Percentiles rank a stretch among this genome's conserved stretches.
phyloP scores from a whole-genome alignment of 805 yeast species.

The Priceomyces medius region DNA sequence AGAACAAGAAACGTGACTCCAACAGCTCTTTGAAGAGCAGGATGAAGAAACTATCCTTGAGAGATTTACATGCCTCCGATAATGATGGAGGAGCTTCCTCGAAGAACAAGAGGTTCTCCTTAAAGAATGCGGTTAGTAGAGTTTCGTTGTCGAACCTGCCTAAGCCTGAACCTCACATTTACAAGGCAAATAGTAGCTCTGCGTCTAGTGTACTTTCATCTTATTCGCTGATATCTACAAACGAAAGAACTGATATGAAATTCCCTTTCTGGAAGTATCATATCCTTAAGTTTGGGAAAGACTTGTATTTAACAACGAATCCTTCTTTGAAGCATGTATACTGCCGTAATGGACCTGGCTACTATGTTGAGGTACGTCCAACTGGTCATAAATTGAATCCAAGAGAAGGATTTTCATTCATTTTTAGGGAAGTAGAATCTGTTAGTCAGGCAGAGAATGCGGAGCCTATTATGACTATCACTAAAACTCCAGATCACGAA shows the following conservation, averaged over 20 bases:
- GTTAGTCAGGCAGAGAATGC: slow-evolving; percentile 6
- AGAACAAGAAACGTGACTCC: not conserved
- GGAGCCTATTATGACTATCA: slow-evolving; percentile 28
- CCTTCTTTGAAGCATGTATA: slow-evolving; percentile 60
- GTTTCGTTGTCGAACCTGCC: not conserved
- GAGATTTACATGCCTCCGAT: not conserved
- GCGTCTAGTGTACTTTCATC: not conserved
- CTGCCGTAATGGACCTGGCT: slow-evolving; percentile 63
- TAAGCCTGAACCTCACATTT: not conserved
- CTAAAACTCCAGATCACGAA: slow-evolving; percentile 22
- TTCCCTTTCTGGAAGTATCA: slow-evolving; percentile 64
- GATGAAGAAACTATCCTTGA: slow-evolving; percentile 2
- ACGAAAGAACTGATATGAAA: not conserved
- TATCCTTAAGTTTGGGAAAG: slow-evolving; percentile 51
- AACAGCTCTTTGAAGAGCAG: not conserved
- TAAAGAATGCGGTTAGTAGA: slow-evolving; percentile 2
- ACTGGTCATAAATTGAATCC: not conserved
- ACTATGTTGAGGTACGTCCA: slow-evolving; percentile 44
- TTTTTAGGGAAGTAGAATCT: slow-evolving; percentile 24
- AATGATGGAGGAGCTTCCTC: not conserved
- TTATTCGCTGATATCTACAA: not conserved
- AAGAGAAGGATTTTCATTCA: slow-evolving; percentile 23
- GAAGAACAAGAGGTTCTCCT: slow-evolving; percentile 6
- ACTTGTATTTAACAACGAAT: slow-evolving; percentile 63
- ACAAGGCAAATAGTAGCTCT: not conserved